Percentiles rank a stretch among this genome's conserved stretches.
phyloP scores from a whole-genome alignment of 768 basidiomycete genomes.

The Agrocybe pediades region DNA sequence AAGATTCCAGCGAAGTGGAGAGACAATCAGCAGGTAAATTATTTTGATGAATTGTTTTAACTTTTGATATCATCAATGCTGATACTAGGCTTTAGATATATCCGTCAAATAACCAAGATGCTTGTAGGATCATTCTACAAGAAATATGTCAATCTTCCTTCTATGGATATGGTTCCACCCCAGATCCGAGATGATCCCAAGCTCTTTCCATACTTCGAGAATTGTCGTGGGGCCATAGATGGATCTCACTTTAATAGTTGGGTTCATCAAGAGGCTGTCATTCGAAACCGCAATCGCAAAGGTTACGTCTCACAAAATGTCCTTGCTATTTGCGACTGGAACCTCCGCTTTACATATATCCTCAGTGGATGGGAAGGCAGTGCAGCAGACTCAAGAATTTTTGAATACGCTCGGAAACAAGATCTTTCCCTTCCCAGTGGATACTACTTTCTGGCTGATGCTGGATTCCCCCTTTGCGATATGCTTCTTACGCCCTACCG shows the following conservation, averaged over 20 bases:
- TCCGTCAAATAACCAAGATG: no score
- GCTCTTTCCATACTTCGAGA: slow-evolving; percentile 28
- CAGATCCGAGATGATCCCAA: slow-evolving; percentile 20
- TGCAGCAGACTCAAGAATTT: slow-evolving; percentile 30
- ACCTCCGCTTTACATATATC: slow-evolving; percentile 29
- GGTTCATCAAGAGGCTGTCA: slow-evolving; percentile 15
- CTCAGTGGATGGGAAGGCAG: slow-evolving; percentile 38
- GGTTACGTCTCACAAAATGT: slow-evolving; percentile 31
- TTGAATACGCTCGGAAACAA: slow-evolving; percentile 16
- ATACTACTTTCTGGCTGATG: slow-evolving; percentile 38
- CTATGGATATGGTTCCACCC: neutral
- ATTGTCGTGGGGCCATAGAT: slow-evolving; percentile 28
- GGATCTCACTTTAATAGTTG: slow-evolving; percentile 25
- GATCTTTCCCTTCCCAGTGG: slow-evolving; percentile 29
- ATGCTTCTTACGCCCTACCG: slow-evolving; percentile 34
- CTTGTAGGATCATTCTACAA: neutral
- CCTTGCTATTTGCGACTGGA: slow-evolving; percentile 30
- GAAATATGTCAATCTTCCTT: neutral
- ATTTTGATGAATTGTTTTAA: neutral
- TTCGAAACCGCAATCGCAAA: slow-evolving; percentile 21
- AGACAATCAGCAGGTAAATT: slow-evolving; percentile 33
- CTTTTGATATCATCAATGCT: no score
- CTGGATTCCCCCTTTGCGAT: slow-evolving; percentile 32
- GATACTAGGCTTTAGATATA: no score
- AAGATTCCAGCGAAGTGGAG: slow-evolving; percentile 36